phyloP scores from a whole-genome alignment of 352 stramenopile genomes.

The Phytopythium cucurbitacearum region DNA sequence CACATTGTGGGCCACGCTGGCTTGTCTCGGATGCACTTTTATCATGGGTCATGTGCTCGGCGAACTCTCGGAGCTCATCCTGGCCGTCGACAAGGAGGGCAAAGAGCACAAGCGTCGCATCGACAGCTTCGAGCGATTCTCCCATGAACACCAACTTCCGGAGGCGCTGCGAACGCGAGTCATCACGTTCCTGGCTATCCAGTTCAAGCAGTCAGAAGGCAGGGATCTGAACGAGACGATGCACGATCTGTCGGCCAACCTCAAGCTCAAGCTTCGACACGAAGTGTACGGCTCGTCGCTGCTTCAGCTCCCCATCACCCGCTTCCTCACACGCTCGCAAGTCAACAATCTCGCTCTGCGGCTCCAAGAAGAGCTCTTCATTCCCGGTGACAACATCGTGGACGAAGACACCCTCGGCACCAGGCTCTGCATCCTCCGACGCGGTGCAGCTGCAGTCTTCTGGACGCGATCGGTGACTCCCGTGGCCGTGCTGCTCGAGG shows the following conservation, averaged over 20 bases:
- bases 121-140: constrained; percentile 73
- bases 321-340: constrained; percentile 48
- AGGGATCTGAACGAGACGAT: constrained; percentile 41
- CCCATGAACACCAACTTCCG: constrained; percentile 50
- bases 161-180: constrained; percentile 46
- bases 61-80: constrained; percentile 69
- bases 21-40: constrained; percentile 65
- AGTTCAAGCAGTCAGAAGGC: constrained; percentile 50
- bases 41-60: constrained; percentile 73
- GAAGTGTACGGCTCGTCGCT: constrained; percentile 66
- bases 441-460: constrained; percentile 46
- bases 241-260: constrained; percentile 59
- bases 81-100: constrained; percentile 64
- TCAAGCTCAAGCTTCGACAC: constrained; percentile 69
- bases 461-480: constrained; percentile 47
- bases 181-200: constrained; percentile 51
- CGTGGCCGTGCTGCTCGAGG: constrained; percentile 54
- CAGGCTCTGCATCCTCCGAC: constrained; percentile 52
- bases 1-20: constrained; percentile 53
- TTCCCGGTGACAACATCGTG: constrained; percentile 61
- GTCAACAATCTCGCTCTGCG: constrained; percentile 65
- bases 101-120: constrained; percentile 70
- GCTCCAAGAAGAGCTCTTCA: constrained; percentile 60
- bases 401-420: constrained; percentile 52
- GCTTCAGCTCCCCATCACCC: constrained; percentile 43